These are phyloP conservation scores for Tricholomella constricta DNA, from an alignment of 768 basidiomycete genomes.

Conservation along the genomic window DNA sequence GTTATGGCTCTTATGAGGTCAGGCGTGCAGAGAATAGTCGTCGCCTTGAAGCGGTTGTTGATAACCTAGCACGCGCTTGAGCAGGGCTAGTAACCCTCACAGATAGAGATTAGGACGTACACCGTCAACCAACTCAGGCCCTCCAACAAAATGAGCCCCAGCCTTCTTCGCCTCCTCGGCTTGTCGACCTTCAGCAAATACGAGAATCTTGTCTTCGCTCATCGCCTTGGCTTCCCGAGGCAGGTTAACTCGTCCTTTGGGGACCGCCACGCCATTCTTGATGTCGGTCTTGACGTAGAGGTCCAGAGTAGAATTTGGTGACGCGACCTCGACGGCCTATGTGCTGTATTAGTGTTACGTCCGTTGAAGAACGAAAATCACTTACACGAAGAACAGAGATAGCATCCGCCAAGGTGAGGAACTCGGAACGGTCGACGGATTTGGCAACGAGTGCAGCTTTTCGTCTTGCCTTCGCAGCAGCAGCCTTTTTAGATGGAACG, in stretches of 20 bases:
- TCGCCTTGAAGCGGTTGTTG: constrained; percentile 72
- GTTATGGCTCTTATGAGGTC: constrained; percentile 78
- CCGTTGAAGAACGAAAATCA: constrained; percentile 8
- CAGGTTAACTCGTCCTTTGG: constrained; percentile 87
- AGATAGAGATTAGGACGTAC: constrained; percentile 47
- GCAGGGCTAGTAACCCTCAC: neutral
- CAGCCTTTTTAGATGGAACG: constrained; percentile 69
- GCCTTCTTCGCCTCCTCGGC: constrained; percentile 84
- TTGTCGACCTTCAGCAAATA: constrained; percentile 85
- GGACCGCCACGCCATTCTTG: constrained; percentile 77
- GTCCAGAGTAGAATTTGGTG: constrained; percentile 76
- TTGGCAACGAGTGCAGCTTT: constrained; percentile 55
- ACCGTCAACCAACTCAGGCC: constrained; percentile 83
- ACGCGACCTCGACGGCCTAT: constrained; percentile 83
- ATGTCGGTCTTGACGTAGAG: constrained; percentile 79
- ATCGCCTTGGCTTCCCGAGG: constrained; percentile 79
- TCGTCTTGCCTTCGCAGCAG: constrained; percentile 64
- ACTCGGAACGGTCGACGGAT: constrained; percentile 62
- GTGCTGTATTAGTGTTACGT: constrained; percentile 1
- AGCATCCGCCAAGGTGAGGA: constrained; percentile 66
- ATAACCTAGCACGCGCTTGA: constrained; percentile 54
- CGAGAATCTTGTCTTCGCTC: constrained; percentile 77
- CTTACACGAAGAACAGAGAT: constrained; percentile 71
- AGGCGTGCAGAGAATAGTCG: constrained; percentile 83
- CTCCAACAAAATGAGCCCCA: constrained; percentile 91